Percentiles rank a stretch among this genome's conserved stretches.
Evolutionary conservation across 2,329 filamentous ascomycete species (phyloP).

Genomic region (Penicillium concentricum): DNA sequence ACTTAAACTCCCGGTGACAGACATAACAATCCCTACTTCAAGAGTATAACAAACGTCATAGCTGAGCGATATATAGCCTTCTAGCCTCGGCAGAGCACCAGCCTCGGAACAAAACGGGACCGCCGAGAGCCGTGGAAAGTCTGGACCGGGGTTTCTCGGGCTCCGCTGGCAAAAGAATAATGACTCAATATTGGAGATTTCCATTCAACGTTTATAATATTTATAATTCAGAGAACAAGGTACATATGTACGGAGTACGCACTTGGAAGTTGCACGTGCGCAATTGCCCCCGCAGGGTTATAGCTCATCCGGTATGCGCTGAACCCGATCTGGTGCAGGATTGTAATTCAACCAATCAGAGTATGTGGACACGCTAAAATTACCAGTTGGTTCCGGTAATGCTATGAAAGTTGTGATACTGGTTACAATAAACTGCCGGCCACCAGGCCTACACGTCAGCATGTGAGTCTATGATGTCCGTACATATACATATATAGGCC

Average conservation of each 20-base stretch:
- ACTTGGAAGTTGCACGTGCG: slow-evolving; percentile 16
- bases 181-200: neutral
- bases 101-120: slow-evolving; percentile 25
- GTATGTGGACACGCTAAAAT: neutral
- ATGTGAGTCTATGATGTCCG: slow-evolving; percentile 15
- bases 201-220: neutral
- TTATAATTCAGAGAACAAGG: neutral
- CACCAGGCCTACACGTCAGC: slow-evolving; percentile 18
- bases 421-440: slow-evolving; percentile 9
- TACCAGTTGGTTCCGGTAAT: neutral
- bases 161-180: neutral
- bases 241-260: slow-evolving; percentile 1
- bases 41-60: neutral
- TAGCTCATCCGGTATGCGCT: slow-evolving; percentile 8
- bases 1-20: neutral
- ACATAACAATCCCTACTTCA: neutral
- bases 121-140: slow-evolving; percentile 5
- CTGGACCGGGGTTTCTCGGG: neutral
- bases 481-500: neutral
- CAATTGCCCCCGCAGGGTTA: slow-evolving; percentile 17
- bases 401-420: neutral
- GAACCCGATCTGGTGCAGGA: slow-evolving; percentile 1
- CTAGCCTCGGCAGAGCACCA: slow-evolving; percentile 13
- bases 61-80: slow-evolving; percentile 1
- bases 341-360: slow-evolving; percentile 11